A percentile compares a stretch with the other conserved stretches of the same genome.
Evolutionary conservation across 805 yeast genomes (phyloP).

Genomic region (Clavispora phyllophila): DNA sequence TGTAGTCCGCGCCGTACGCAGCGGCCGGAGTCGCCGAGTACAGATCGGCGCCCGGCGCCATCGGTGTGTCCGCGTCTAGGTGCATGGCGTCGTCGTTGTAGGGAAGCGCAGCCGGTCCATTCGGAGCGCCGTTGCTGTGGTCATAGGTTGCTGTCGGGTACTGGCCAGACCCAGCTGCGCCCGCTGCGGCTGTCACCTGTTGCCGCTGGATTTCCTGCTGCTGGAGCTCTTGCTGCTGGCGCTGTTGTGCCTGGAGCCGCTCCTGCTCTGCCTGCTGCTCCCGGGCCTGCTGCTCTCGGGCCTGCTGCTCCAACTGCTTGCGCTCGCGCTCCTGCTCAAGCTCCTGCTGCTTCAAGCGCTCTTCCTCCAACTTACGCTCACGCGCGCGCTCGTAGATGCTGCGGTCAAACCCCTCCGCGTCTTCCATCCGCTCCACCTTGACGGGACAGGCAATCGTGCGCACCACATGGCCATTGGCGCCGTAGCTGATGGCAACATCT

Average conservation of each 20-base stretch:
- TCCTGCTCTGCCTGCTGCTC: neutral
- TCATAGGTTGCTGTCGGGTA: neutral
- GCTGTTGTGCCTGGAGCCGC: neutral
- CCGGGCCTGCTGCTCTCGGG: neutral
- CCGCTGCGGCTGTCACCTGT: neutral
- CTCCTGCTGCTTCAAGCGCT: slow-evolving; percentile 2
- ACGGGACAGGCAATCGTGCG: neutral
- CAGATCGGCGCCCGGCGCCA: neutral
- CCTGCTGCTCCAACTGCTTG: neutral
- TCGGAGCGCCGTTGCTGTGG: neutral
- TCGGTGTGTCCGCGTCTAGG: neutral
- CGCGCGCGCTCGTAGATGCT: slow-evolving; percentile 11
- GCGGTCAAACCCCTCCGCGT: slow-evolving; percentile 13
- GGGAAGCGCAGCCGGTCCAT: neutral
- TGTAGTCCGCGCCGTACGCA: neutral
- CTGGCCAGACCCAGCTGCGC: neutral
- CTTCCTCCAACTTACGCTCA: slow-evolving; percentile 6
- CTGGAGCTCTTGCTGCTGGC: neutral
- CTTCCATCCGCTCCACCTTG: slow-evolving; percentile 10
- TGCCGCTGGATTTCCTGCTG: neutral
- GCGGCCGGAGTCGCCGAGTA: neutral
- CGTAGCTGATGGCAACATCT: neutral
- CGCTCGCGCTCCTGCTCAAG: neutral
- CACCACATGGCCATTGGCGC: neutral
- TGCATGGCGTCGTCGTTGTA: neutral